Base-by-base conservation (phyloP, 2,329 filamentous ascomycete species). In the Talaromyces sp. region DNA sequence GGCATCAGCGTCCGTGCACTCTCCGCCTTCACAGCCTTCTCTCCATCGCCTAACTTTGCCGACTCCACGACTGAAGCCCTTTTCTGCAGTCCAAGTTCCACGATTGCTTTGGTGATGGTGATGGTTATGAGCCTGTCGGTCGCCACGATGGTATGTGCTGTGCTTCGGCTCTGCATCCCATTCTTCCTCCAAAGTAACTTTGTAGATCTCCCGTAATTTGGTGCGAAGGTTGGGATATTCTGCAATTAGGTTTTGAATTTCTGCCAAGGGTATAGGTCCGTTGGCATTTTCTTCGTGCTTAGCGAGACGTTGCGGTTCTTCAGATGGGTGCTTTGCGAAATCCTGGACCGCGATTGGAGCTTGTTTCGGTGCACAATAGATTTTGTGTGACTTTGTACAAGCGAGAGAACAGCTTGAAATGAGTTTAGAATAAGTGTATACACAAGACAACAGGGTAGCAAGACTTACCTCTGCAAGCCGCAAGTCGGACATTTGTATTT, bases 361-460 rank as follows among this genome's bases (percentile, higher is more conserved):
- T 48, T 52, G 62, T 31, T 64, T 64, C 16, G 75, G 73, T 21
- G 70, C 69, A 65, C 79, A 81, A 62, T 75, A 75, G 18, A 73
- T 72, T 67, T 80, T 79, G 67, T 81, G 79, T 5, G 73, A 70
- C 60, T 80, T 76, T 40, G 77, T 77, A 67, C 80, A 81, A 35
- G 69, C 71, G 40, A 81, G 73, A 9, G 79, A 81, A 62, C 80
- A 81, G 66, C 79, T 81, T 42, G 4, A 18, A 12, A 7, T 1
- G 3, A 7, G 14, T 33, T 44, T 58, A 12, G 21, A 37, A 21
- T 58, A 31, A 62, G 54, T 11, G 12, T 31, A 12, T 33, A 33
- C 23, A 25, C 33, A 40, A 18, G 16, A 31, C 3, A 25, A 31
- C 31, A 39, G 21, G 18, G n/a, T 5, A 55, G 31, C n/a, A n/a